Base-by-base conservation (phyloP, 257 asterid species). In the Solanum dulcamara region DNA sequence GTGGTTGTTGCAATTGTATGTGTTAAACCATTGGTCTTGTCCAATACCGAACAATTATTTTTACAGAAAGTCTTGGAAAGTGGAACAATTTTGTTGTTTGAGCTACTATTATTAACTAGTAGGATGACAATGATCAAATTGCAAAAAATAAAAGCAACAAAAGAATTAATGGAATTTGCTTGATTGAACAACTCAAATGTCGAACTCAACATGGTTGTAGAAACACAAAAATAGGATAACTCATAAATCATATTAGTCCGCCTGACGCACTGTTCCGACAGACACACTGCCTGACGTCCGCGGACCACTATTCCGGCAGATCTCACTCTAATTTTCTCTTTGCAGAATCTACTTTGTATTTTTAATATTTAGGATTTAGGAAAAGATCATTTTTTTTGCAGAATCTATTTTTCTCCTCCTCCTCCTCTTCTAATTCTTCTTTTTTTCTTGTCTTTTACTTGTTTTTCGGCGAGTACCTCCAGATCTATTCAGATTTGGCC, bases 161-260 rank as follows among this genome's bases (percentile, higher is more conserved):
- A 77, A 4, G 83, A 77, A 48, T 77, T 77, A 18, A 68, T 68
- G 28, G 60, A 77, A 3, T 77, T 77, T 14, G 10, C 2, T 33
- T 77, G 83, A 77, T 77, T 77, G 42, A 77, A n/a, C 38, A 77
- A 46, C 83, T 77, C 83, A 77, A 77, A 77, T 77, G 62, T 77
- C 46, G 83, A 77, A 77, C 62, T 77, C 83, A 77, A 77, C 83
- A 77, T 77, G 38, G 15, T 77, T 77, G 26, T 10, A 28, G 17
- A 37, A 14, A 15, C 37, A 26, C 33, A 46, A 26, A 44, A 1
- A n/a, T 4, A 46, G 3, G 42, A 46, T 18, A 77, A 1, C 11
- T 64, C 24, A 59, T n/a, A 24, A 77, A 12, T 46, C 38, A 44
- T 24, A 77, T n/a, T n/a, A n/a, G n/a, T n/a, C n/a, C n/a, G n/a